Evolutionary conservation across 495 filamentous ascomycete species (phyloP).

Genomic region (Hypoxylon lienhwacheense): DNA sequence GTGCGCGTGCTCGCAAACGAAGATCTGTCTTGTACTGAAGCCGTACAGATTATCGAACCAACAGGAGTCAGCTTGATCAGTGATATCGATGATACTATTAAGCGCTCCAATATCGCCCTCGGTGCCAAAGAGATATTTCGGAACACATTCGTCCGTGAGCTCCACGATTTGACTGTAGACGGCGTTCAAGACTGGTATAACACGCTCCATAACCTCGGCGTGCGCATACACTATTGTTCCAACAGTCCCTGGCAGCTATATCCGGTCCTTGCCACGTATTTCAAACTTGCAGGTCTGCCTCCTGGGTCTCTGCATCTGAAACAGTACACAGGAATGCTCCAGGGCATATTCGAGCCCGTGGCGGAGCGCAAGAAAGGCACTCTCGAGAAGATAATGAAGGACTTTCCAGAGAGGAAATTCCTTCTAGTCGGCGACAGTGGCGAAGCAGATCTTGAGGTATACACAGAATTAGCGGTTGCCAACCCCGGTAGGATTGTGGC

Average conservation of each 20-base stretch:
- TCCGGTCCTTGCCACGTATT: slow-evolving; percentile 80
- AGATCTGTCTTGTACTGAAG: slow-evolving; percentile 74
- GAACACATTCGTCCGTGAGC: slow-evolving; percentile 88
- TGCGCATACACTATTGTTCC: slow-evolving; percentile 87
- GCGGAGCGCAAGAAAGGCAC: slow-evolving; percentile 89
- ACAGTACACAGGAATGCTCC: slow-evolving; percentile 91
- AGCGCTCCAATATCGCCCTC: slow-evolving; percentile 84
- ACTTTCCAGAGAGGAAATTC: slow-evolving; percentile 89
- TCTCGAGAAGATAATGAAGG: slow-evolving; percentile 78
- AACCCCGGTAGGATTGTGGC: slow-evolving; percentile 78
- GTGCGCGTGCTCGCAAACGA: slow-evolving; percentile 86
- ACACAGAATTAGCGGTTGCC: slow-evolving; percentile 84
- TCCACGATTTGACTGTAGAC: slow-evolving; percentile 75
- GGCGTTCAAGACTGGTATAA: slow-evolving; percentile 91
- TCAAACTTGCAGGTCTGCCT: slow-evolving; percentile 77
- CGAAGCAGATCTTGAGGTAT: slow-evolving; percentile 95
- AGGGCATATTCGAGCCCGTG: slow-evolving; percentile 97
- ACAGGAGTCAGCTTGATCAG: slow-evolving; percentile 91
- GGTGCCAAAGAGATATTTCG: slow-evolving; percentile 93
- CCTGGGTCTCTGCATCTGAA: slow-evolving; percentile 91
- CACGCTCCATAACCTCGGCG: slow-evolving; percentile 72
- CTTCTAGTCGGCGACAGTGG: slow-evolving; percentile 93
- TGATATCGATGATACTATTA: slow-evolving; percentile 98
- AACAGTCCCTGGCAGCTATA: slow-evolving; percentile 97
- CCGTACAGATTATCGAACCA: slow-evolving; percentile 73